Evolutionary conservation across 371 early-diverging fungal genomes (phyloP).

Genomic region (Amoeboradix gromovi): DNA sequence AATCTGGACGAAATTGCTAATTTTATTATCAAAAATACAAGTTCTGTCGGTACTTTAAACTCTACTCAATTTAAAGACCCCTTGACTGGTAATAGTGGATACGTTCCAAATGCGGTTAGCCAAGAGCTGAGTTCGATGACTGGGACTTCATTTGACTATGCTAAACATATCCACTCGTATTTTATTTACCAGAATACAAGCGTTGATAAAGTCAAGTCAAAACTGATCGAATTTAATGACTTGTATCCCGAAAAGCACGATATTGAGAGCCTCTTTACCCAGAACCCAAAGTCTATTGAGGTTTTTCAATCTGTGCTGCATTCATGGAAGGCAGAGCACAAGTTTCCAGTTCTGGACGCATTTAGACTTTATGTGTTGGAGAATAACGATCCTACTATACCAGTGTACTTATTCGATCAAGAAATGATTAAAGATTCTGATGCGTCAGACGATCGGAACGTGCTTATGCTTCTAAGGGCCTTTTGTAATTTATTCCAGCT

Average conservation of each 20-base stretch:
- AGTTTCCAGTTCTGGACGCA: background rate
- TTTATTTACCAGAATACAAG: background rate
- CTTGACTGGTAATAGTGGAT: background rate
- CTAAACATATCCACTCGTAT: background rate
- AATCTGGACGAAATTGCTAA: conserved; percentile 70
- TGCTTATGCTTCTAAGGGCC: background rate
- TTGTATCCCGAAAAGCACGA: background rate
- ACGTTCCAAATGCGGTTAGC: background rate
- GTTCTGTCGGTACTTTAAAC: background rate
- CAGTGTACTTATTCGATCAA: background rate
- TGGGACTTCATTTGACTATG: background rate
- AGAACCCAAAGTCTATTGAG: background rate
- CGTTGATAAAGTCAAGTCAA: background rate
- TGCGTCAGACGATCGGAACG: background rate
- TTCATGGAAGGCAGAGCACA: background rate
- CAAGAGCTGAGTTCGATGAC: background rate
- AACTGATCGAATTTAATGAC: background rate
- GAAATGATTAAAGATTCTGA: background rate
- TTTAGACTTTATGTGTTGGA: background rate
- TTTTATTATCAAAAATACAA: conserved; percentile 64
- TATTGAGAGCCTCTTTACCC: background rate
- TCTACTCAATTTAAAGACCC: background rate
- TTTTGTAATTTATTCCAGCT: background rate
- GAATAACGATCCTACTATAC: background rate
- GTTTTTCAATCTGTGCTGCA: background rate